These are phyloP conservation scores for Funneliformis mosseae DNA, from an alignment of 192 early-diverging fungal species.

Conservation along the genomic window DNA sequence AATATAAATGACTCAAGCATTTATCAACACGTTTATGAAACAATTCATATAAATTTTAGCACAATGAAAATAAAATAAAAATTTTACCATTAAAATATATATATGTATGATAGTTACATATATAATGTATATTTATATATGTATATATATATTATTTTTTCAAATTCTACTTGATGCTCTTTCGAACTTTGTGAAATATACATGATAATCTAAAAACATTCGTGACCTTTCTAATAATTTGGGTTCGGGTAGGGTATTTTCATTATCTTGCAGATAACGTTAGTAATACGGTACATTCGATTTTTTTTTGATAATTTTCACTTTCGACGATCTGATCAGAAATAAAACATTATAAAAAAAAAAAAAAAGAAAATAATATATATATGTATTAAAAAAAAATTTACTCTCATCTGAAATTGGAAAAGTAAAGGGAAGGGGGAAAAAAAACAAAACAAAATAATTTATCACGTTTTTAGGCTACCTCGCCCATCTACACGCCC, in stretches of 20 bases:
- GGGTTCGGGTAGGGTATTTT: no score
- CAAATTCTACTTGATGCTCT: no score
- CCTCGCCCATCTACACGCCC: conserved; percentile 26
- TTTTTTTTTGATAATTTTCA: neutral
- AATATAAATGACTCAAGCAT: no score
- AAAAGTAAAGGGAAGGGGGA: neutral
- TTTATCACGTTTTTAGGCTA: conserved; percentile 1
- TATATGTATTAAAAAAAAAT: neutral
- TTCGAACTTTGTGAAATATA: neutral
- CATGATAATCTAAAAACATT: neutral
- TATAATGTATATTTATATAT: no score
- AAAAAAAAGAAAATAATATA: neutral
- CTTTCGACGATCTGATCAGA: conserved; percentile 2
- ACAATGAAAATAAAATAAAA: no score
- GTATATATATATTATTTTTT: no score
- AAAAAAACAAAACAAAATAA: neutral
- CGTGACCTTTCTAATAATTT: no score
- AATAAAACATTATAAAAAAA: neutral
- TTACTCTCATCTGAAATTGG: neutral
- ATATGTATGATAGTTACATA: no score
- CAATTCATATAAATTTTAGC: no score
- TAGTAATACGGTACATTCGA: neutral
- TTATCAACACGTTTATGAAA: no score
- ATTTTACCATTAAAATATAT: no score
- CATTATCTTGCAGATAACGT: neutral